Conservation (phyloP, 2,329 filamentous ascomycete genomes). For the Aciculosporium take region DNA sequence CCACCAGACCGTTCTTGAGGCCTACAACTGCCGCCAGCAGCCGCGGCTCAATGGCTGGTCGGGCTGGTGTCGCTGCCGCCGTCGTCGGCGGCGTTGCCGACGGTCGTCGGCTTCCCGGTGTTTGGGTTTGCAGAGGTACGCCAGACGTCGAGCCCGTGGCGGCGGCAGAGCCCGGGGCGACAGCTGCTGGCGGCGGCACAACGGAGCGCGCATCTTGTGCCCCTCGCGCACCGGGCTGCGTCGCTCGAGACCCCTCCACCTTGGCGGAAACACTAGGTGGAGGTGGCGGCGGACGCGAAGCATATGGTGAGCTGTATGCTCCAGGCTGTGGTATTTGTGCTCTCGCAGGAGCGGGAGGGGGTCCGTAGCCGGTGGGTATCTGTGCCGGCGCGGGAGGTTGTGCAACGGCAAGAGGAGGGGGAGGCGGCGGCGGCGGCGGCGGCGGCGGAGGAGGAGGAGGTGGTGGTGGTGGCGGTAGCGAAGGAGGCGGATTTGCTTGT, state of each 20-base stretch:
- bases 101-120: slow-evolving; percentile 12
- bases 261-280: slow-evolving; percentile 15
- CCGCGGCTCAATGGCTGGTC: slow-evolving; percentile 29
- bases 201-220: slow-evolving; percentile 9
- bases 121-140: slow-evolving; percentile 7
- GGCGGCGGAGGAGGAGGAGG: background rate
- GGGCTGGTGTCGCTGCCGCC: slow-evolving; percentile 14
- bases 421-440: background rate
- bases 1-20: slow-evolving; percentile 32
- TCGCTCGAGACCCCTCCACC: slow-evolving; percentile 17
- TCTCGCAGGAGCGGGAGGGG: slow-evolving; percentile 21
- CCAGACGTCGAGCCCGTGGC: slow-evolving; percentile 3
- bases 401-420: slow-evolving; percentile 6
- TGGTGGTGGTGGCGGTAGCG: background rate
- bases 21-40: slow-evolving; percentile 27
- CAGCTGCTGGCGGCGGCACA: slow-evolving; percentile 4
- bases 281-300: slow-evolving; percentile 20
- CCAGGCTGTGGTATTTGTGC: slow-evolving; percentile 18
- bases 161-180: background rate
- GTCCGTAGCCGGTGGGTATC: slow-evolving; percentile 19
- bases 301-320: slow-evolving; percentile 24
- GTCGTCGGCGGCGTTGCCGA: slow-evolving; percentile 14
- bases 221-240: slow-evolving; percentile 6
- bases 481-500: slow-evolving; percentile 9
- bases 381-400: slow-evolving; percentile 22